Evolutionary conservation across 257 asterid species (phyloP).

Genomic region (Scutellaria minor): DNA sequence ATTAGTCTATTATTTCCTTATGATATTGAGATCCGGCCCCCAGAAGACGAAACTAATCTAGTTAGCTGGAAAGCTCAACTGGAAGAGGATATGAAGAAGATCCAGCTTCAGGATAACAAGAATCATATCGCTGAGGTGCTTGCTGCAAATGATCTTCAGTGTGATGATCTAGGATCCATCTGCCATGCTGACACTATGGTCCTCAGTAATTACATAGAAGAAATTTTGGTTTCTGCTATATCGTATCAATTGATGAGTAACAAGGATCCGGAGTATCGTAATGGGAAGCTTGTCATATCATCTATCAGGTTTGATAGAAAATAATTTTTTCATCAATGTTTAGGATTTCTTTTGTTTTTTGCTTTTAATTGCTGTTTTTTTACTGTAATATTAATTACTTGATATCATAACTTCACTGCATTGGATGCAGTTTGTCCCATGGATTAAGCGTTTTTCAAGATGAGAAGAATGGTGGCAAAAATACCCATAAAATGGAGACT

Average conservation of each 20-base stretch:
- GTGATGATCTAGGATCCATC: slow-evolving; percentile 83
- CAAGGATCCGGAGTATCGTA: slow-evolving; percentile 79
- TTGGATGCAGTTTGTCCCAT: slow-evolving; percentile 72
- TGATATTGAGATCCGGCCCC: slow-evolving; percentile 76
- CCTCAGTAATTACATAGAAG: slow-evolving; percentile 75
- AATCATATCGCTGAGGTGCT: slow-evolving; percentile 87
- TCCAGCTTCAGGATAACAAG: slow-evolving; percentile 80
- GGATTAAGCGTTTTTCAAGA: slow-evolving; percentile 85
- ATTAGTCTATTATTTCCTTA: slow-evolving; percentile 70
- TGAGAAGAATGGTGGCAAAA: slow-evolving; percentile 62
- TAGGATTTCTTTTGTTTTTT: not conserved
- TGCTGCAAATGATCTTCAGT: slow-evolving; percentile 83
- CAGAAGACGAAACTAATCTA: slow-evolving; percentile 76
- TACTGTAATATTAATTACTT: not conserved
- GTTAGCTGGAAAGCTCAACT: slow-evolving; percentile 83
- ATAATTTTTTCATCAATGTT: slow-evolving; percentile 11
- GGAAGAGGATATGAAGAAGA: slow-evolving; percentile 76
- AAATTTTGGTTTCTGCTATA: slow-evolving; percentile 81
- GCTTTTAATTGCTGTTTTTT: not conserved
- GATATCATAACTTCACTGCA: slow-evolving; percentile 20
- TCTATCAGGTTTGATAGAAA: slow-evolving; percentile 64
- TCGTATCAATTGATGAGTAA: slow-evolving; percentile 72
- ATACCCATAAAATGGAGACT: slow-evolving; percentile 64
- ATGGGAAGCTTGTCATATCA: slow-evolving; percentile 92
- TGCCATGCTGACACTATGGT: slow-evolving; percentile 70